Evolutionary conservation across 169 alveolate species (phyloP).

Genomic region (Eimeria brunetti): DNA sequence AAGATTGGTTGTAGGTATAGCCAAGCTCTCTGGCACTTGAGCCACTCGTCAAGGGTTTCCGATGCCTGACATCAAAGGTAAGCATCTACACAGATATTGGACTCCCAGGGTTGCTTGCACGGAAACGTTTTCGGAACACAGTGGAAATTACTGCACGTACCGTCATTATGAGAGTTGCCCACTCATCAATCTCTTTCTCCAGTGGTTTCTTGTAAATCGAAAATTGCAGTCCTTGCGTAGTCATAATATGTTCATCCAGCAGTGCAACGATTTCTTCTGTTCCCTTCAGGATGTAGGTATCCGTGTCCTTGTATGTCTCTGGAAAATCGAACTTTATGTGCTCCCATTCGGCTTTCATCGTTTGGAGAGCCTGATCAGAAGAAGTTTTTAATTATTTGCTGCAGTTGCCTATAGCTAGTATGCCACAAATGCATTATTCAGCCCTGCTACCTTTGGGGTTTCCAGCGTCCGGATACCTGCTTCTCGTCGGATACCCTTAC

Average conservation of each 20-base stretch:
- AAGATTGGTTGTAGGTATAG: conserved; percentile 90
- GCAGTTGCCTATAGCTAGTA: neutral
- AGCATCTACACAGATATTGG: neutral
- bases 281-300: conserved; percentile 91
- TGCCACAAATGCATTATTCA: neutral
- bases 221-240: conserved; percentile 95
- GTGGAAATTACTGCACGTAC: neutral
- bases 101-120: neutral
- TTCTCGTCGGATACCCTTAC: neutral
- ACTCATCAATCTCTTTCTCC: conserved; percentile 94
- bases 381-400: neutral
- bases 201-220: conserved; percentile 96
- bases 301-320: conserved; percentile 89
- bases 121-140: neutral
- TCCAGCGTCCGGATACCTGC: neutral
- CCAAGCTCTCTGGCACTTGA: conserved; percentile 88
- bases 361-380: conserved; percentile 81
- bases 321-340: conserved; percentile 88
- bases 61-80: conserved; percentile 62
- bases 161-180: conserved; percentile 85
- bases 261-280: conserved; percentile 92
- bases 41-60: conserved; percentile 84
- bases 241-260: conserved; percentile 96
- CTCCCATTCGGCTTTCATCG: conserved; percentile 95
- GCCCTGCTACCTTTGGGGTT: neutral